Evolutionary conservation across 805 yeast species (phyloP), one percentile per base, ranked within the genome.

Genomic region (Saccharomyces mikatae): DNA sequence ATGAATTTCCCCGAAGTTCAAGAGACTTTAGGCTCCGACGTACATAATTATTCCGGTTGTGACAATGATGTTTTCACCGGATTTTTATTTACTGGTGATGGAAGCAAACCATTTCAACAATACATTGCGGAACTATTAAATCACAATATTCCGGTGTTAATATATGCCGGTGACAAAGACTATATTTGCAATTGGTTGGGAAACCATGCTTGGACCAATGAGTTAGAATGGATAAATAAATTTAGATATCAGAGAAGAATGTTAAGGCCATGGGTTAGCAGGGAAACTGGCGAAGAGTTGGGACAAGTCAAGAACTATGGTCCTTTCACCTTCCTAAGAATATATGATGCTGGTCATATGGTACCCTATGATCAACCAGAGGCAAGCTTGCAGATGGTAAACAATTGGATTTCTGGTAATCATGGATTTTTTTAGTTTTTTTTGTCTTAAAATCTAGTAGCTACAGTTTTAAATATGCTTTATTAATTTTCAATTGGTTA

Each of bases 121-220:
- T 83, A 77, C 54, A 85, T 91, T 48, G 75, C 84, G 11, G 86
- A 84, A 56, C 71, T 89, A 55, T 77, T 89, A 62, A 84, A 87
- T 63, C 70, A 77, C 55, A 85, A 80, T 27, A 66, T 89, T 49
- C 96, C 96, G 21, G 91, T 89, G 4, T 78, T 90, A 64, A 80
- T 89, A 57, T 90, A 89, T 63, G 96, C 96, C n/a, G 97, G 97
- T 66, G 96, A 89, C 70, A 87, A 89, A 71, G 97, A 89, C 71
- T 89, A 80, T 71, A 89, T 89, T 66, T 89, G 96, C 73, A 89
- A 89, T 75, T 89, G 96, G 94, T 76, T 89, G 60, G 97, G 96
- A 60, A 87, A 89, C 73, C 81, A 80, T 61, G 94, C 87, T 13
- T 89, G 96, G 94, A 74, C 90, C 14, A 78, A 86, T 66, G 76